Percentiles rank a stretch among this genome's conserved stretches.
Evolutionary conservation across 495 filamentous ascomycete genomes (phyloP).

Genomic region (Podospora bellae-mahoneyi): DNA sequence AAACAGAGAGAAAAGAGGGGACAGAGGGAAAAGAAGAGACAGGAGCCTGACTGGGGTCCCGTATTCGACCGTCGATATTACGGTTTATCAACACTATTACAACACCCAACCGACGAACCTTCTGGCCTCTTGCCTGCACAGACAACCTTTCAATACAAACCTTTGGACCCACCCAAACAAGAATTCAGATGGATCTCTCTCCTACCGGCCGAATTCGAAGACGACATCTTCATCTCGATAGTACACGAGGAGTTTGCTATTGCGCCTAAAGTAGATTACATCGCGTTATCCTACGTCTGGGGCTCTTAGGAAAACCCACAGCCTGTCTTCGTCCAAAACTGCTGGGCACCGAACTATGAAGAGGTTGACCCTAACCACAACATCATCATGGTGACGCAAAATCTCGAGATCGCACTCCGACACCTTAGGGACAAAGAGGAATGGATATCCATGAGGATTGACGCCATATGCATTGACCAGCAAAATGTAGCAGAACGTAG

Average conservation of each 20-base stretch:
- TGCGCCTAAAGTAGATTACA: background rate
- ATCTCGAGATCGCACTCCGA: background rate
- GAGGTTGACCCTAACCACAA: background rate
- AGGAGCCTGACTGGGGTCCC: background rate
- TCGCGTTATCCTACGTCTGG: background rate
- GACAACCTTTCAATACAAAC: background rate
- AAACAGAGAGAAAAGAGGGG: no score
- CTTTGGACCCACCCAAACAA: background rate
- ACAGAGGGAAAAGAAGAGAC: background rate
- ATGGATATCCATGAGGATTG: conserved; percentile 9
- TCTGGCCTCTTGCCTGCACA: background rate
- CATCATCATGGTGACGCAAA: background rate
- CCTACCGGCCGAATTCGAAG: background rate
- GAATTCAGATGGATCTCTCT: background rate
- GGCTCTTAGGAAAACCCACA: background rate
- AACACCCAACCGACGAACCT: background rate
- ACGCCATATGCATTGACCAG: conserved; percentile 16
- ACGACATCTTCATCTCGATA: background rate
- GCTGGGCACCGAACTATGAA: background rate
- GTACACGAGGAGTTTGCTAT: background rate
- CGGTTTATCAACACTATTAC: background rate
- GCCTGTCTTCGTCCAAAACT: background rate
- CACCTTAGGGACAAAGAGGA: background rate
- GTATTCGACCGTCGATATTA: background rate
- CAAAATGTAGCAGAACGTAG: conserved; percentile 5